Conservation (phyloP, 805 yeast genomes). For the Candida ascalaphidarum region DNA sequence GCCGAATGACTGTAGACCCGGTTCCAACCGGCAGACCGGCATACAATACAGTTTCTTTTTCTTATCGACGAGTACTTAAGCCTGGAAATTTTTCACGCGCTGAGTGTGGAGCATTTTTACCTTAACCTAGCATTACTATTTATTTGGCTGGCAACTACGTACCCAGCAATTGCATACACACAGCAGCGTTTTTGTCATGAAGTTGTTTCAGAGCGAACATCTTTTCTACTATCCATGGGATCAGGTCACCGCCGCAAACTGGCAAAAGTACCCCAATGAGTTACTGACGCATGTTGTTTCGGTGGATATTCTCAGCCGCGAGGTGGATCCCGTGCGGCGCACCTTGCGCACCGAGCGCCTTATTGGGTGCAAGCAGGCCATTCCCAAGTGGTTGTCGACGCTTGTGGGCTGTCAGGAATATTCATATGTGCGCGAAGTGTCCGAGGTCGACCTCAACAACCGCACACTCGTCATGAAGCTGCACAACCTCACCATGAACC, state of each 20-base stretch:
- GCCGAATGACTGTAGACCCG: too few relatives aligned
- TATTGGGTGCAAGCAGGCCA: constrained; percentile 79
- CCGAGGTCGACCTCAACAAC: constrained; percentile 64
- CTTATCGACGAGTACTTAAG: too few relatives aligned
- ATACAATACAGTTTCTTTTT: too few relatives aligned
- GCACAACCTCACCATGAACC: constrained; percentile 76
- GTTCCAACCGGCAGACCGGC: too few relatives aligned
- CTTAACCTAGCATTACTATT: too few relatives aligned
- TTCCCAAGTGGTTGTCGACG: constrained; percentile 73
- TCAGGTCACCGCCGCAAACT: constrained; percentile 89
- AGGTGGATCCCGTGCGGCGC: constrained; percentile 43
- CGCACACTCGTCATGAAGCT: constrained; percentile 72
- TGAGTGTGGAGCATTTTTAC: too few relatives aligned
- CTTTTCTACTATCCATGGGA: constrained; percentile 84
- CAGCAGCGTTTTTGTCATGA: constrained; percentile 42
- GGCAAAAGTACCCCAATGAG: constrained; percentile 97
- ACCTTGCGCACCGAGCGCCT: constrained; percentile 74
- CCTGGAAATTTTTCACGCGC: too few relatives aligned
- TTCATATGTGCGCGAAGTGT: constrained; percentile 82
- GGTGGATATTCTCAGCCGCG: constrained; percentile 80
- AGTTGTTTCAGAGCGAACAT: constrained; percentile 64
- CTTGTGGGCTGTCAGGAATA: constrained; percentile 66
- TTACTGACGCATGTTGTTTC: constrained; percentile 87
- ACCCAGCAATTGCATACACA: too few relatives aligned
- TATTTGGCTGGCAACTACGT: too few relatives aligned